Base-by-base conservation (phyloP, 495 filamentous ascomycete genomes). In the Bacidia gigantensis region DNA sequence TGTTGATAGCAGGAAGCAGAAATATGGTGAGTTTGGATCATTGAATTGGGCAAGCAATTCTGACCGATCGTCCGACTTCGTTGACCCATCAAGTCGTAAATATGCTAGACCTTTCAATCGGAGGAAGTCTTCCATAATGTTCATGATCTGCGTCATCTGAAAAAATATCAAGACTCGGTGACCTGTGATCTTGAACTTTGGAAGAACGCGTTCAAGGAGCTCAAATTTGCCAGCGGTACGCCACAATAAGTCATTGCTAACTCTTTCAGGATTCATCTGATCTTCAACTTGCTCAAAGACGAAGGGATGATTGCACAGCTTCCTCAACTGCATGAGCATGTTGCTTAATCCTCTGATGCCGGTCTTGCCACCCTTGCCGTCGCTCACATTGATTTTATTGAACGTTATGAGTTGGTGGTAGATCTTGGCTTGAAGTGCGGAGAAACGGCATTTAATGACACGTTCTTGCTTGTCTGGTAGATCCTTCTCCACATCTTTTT, bases 131-230 rank as follows among this genome's bases (percentile, higher is more conserved):
- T 98, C 92, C 93, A 98, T 97, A 64, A 98, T 98, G 66, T 98
- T 95, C 92, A 98, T 98, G 62, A 98, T 98, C 39, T 94, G 87
- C 1, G 92, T 98, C 92, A 98, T 98, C 67, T 98, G 92, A 77
- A 98, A 98, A 77, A 98, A 98, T 83, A 98, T 97, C 62, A 98
- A 66, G 46, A 96, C 88, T 59, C 93, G 83, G 76, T 98, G 92
- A 32, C 86, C 84, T 2, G 87, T 85, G 0, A 72, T 76, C 55
- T 83, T 79, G 69, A 97, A 96, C 65, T 98, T 98, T 10, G 92
- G 92, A 40, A 98, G 66, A 48, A 98, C 74, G 26, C 92, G 75
- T 66, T 98, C 93, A 14, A 98, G 75, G 11, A 98, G 74, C 69
- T 98, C 92, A 60, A 98, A 98, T 66, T 98, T 98, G 63, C 92